Base-by-base conservation (phyloP, 2,329 filamentous ascomycete genomes). In the Sordariomycetes sp. region DNA sequence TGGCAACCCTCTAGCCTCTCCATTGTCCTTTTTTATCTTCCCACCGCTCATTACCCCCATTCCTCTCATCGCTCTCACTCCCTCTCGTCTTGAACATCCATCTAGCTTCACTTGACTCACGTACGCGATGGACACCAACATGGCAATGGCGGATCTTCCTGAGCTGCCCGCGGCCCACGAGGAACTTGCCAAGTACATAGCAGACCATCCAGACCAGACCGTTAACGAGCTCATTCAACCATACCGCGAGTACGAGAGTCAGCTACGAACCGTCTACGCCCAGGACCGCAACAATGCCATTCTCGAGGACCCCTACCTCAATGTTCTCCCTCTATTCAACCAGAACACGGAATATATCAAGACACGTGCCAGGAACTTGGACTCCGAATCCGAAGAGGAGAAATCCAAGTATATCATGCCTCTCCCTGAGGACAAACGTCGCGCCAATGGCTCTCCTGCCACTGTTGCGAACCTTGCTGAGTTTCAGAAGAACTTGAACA, bases 401-500 rank as follows among this genome's bases (percentile, higher is more conserved):
- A 75, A 70, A 46, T 68, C 74, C 11, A 71, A 58, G 46, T 86
- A 84, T 48, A 73, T 87, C 50, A 84, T 87, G 80, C 53, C 72
- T 6, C 66, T 87, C 19, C 65, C 70, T 0, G 58, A 71, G 1
- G 63, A 75, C 4, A 68, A 79, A 33, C 77, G 86, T 23, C 77
- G 76, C 32, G 46, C 63, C 1, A 59, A 75, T 49, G 79, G 74
- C 5, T 71, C 78, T 2, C 74, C 74, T 4, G 85, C 86, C 3
- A 70, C 83, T 4, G 84, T 88, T 1, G 52, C 66, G 17, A 70
- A 70, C 10, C 51, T 92, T 30, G 67, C 72, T 31, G 78, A 85
- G 20, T 94, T 92, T 46, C 76, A 79, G 50, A 72, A 74, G 32
- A 90, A 92, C 56, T 90, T 94, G 58, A 73, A 73, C 38, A 53